Percentiles rank a stretch among this genome's conserved stretches.
phyloP scores from a whole-genome alignment of 352 stramenopile species.

The Globisporangium alternatum region DNA sequence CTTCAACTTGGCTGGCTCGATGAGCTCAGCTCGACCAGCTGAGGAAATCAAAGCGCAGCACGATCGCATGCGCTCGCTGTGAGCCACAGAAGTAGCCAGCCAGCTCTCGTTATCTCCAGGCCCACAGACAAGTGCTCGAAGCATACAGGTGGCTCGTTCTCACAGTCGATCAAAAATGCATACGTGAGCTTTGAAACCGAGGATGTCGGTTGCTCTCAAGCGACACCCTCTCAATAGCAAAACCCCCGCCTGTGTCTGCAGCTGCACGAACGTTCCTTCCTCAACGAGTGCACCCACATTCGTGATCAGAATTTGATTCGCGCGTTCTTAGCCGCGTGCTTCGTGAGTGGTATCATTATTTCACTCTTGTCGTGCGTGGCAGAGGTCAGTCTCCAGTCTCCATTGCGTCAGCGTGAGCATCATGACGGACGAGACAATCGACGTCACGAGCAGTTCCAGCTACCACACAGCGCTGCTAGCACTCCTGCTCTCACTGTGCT shows the following conservation, averaged over 20 bases:
- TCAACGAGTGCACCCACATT: no score
- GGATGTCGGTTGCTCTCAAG: not conserved
- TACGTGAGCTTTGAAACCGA: not conserved
- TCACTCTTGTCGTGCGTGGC: not conserved
- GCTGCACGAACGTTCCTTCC: conserved; percentile 1
- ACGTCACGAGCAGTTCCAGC: not conserved
- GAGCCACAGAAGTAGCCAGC: not conserved
- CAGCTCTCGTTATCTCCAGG: not conserved
- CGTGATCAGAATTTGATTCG: not conserved
- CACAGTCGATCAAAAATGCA: not conserved
- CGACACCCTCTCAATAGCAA: not conserved
- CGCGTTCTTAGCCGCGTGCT: conserved; percentile 2
- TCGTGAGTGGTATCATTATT: not conserved
- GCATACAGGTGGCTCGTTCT: not conserved
- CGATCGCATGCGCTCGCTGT: not conserved
- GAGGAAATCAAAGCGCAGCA: not conserved
- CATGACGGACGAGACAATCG: not conserved
- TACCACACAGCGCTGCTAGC: not conserved
- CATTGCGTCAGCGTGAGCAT: not conserved
- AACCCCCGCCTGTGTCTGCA: not conserved
- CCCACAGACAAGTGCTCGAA: not conserved
- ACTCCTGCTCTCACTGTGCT: not conserved
- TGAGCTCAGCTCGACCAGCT: not conserved
- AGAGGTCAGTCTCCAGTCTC: not conserved
- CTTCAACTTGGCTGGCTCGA: not conserved